These are phyloP conservation scores for Metschnikowia continentalis DNA, from an alignment of 805 yeast species.

Conservation along the genomic window DNA sequence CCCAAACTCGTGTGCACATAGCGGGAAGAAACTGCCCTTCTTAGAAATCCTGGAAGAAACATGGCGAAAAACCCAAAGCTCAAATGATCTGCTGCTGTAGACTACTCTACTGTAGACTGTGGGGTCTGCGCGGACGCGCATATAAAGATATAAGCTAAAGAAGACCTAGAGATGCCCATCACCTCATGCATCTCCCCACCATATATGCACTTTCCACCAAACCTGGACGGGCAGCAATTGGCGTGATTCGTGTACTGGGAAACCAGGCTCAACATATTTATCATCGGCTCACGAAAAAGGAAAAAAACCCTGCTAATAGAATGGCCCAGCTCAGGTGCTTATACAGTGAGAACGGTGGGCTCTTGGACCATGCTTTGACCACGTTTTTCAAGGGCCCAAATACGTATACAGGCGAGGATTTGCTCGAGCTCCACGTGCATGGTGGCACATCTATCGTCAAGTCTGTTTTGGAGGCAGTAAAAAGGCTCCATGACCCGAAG, in stretches of 20 bases:
- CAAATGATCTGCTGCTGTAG: neutral
- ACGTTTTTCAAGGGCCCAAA: conserved; percentile 67
- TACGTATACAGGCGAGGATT: conserved; percentile 90
- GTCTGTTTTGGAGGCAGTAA: conserved; percentile 63
- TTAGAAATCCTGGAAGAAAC: neutral
- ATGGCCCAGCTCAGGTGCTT: conserved; percentile 56
- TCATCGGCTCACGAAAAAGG: conserved; percentile 42
- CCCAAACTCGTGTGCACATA: neutral
- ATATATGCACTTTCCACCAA: conserved; percentile 89
- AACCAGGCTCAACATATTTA: conserved; percentile 48
- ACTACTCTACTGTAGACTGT: neutral
- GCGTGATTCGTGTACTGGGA: conserved; percentile 81
- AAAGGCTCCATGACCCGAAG: conserved; percentile 44
- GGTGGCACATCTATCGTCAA: conserved; percentile 87
- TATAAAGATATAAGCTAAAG: neutral
- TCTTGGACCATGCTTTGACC: conserved; percentile 76
- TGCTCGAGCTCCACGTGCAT: conserved; percentile 85
- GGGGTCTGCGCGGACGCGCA: neutral
- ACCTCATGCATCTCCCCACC: conserved; percentile 47
- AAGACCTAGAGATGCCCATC: neutral
- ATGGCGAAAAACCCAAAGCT: neutral
- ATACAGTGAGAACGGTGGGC: conserved; percentile 36
- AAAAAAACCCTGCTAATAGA: conserved; percentile 43
- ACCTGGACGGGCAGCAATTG: conserved; percentile 78
- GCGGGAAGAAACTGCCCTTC: neutral